Conservation (phyloP, 2,329 filamentous ascomycete genomes). For the Fusarium incarnatum region DNA sequence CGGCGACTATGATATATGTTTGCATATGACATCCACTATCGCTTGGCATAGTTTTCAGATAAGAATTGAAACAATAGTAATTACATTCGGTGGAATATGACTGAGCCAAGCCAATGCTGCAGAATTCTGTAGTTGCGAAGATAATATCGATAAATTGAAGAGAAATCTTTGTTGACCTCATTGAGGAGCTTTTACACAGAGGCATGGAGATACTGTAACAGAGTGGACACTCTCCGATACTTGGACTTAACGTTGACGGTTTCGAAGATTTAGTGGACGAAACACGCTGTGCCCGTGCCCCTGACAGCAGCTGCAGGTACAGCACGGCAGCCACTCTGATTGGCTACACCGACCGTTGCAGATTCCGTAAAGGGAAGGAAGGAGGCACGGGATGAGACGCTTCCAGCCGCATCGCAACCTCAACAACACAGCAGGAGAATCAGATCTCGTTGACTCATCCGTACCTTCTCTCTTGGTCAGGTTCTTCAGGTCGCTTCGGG, state of each 20-base stretch:
- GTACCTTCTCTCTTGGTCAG: constrained; percentile 5
- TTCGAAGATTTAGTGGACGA: constrained; percentile 41
- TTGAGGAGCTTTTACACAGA: background rate
- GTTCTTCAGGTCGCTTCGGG: constrained; percentile 4
- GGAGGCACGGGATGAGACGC: constrained; percentile 37
- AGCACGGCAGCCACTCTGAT: constrained; percentile 15
- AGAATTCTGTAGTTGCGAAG: background rate
- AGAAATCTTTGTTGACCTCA: background rate
- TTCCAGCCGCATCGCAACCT: constrained; percentile 37
- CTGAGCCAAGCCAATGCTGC: background rate
- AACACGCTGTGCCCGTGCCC: constrained; percentile 40
- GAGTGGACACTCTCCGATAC: constrained; percentile 28
- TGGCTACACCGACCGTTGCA: constrained; percentile 29
- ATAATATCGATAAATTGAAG: constrained; percentile 9
- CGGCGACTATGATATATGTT: background rate
- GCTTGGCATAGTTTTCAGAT: constrained; percentile 12
- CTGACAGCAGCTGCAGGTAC: constrained; percentile 26
- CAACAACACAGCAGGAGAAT: constrained; percentile 23
- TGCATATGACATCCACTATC: background rate
- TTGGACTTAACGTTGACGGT: constrained; percentile 30
- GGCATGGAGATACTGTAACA: constrained; percentile 18
- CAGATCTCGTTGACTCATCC: constrained; percentile 20
- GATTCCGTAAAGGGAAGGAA: constrained; percentile 26
- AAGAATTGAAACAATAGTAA: constrained; percentile 13
- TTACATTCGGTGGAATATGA: background rate